Evolutionary conservation across 768 basidiomycete species (phyloP), one percentile per base, ranked within the genome.

Genomic region (Phaffia tasmanica): DNA sequence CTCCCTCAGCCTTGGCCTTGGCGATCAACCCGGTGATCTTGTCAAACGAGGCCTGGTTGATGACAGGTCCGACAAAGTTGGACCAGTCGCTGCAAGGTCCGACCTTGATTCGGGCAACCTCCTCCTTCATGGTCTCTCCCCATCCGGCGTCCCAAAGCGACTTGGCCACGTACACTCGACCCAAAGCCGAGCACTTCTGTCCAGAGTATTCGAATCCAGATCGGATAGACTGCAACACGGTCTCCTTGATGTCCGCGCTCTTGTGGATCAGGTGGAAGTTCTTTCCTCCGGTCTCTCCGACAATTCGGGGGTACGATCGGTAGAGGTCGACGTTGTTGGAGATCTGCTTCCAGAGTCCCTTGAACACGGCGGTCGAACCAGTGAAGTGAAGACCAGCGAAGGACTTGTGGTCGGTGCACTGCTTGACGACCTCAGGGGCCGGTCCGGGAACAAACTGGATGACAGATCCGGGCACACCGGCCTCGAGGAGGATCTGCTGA

Each of bases 331-430:
- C 72, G 78, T 97, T 95, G 72, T 78, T 74, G 3, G 87, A 88
- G 73, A 98, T 94, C 74, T 94, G 86, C 79, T 91, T 93, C 95
- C 95, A 99, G 42, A 98, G 83, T 74, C 86, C 84, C 79, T 86
- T 88, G 84, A 99, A 98, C 57, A 99, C 84, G 72, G 83, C 82
- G 3, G 95, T 98, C 74, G 88, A 90, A 27, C 95, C 95, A 0
- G 95, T 99, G 79, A 98, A 98, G 79, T 98, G 90, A 63, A 99
- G 81, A 23, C 86, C 87, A 1, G 90, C 86, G 72, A 99, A 98
- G 69, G 79, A 78, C 19, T 81, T 81, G 79, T 90, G 85, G 58
- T 80, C 81, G 76, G 95, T 86, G 35, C 84, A 87, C 75, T 91
- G 87, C 54, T 81, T 83, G 68, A 93, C 93, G 62, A 95, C 84